Conservation (phyloP, 2,329 filamentous ascomycete genomes). For the Claviceps capensis region DNA sequence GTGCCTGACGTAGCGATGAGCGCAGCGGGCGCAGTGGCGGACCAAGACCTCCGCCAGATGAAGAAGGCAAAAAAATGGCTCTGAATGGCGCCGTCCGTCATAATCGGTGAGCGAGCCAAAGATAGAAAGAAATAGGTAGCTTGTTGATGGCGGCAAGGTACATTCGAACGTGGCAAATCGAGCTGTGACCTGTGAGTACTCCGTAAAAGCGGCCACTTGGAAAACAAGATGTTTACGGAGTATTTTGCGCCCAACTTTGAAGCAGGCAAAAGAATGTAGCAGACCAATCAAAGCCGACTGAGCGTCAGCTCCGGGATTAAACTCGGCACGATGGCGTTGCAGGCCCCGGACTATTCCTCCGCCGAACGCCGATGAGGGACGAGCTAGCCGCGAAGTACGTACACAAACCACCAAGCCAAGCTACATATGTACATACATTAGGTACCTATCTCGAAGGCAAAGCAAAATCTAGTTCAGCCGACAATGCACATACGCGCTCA, state of each 20-base stretch:
- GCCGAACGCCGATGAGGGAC: neutral
- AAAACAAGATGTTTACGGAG: too few species aligned
- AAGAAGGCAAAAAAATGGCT: too few species aligned
- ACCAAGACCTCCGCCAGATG: neutral
- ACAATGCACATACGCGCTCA: neutral
- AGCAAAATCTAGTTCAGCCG: neutral
- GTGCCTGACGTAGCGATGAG: conserved; percentile 3
- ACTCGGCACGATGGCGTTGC: too few species aligned
- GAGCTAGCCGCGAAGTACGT: too few species aligned
- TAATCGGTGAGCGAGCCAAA: neutral
- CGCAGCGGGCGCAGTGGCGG: neutral
- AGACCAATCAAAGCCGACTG: neutral
- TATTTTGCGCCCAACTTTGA: neutral
- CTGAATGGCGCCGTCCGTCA: neutral
- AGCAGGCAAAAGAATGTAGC: neutral
- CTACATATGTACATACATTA: too few species aligned
- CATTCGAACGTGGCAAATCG: neutral
- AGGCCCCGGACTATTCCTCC: neutral
- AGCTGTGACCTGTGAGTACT: neutral
- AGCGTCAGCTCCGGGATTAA: neutral
- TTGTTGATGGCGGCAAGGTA: neutral
- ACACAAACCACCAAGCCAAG: too few species aligned
- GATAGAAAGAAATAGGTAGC: neutral
- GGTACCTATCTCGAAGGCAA: too few species aligned
- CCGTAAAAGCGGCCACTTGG: too few species aligned